Evolutionary conservation across 192 early-diverging fungal species (phyloP).

Genomic region (Gaertneriomyces semiglobifer): DNA sequence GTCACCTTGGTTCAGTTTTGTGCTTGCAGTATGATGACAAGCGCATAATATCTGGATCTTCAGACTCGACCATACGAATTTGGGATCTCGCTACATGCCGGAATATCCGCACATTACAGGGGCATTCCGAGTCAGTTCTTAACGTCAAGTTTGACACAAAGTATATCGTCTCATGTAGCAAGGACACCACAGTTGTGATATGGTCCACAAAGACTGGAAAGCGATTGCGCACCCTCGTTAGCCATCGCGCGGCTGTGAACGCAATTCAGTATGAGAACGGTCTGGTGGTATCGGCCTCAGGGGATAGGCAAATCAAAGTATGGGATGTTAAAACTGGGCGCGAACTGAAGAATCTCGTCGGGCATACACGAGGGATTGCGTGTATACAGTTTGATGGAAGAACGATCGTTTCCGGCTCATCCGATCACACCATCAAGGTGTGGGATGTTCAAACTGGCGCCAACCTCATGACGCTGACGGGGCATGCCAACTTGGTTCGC

Average conservation of each 20-base stretch:
- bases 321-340: slow-evolving; percentile 75
- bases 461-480: slow-evolving; percentile 45
- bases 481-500: slow-evolving; percentile 70
- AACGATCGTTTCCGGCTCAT: slow-evolving; percentile 78
- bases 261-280: slow-evolving; percentile 50
- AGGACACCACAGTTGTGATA: slow-evolving; percentile 59
- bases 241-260: slow-evolving; percentile 81
- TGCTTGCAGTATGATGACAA: slow-evolving; percentile 78
- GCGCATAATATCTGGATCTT: slow-evolving; percentile 71
- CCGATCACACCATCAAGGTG: slow-evolving; percentile 71
- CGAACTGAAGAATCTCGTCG: slow-evolving; percentile 62
- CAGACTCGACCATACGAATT: slow-evolving; percentile 74
- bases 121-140: slow-evolving; percentile 46
- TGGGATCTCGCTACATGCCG: slow-evolving; percentile 67
- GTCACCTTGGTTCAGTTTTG: slow-evolving; percentile 76
- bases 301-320: slow-evolving; percentile 74
- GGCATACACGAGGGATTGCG: slow-evolving; percentile 80
- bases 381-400: slow-evolving; percentile 87
- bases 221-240: slow-evolving; percentile 50
- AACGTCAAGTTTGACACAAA: slow-evolving; percentile 45
- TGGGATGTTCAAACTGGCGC: slow-evolving; percentile 65
- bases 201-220: slow-evolving; percentile 71
- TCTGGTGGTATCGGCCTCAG: slow-evolving; percentile 37
- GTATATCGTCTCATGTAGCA: slow-evolving; percentile 45
- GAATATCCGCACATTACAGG: slow-evolving; percentile 32